These are phyloP conservation scores for Chlorociboria aeruginascens DNA, from an alignment of 495 filamentous ascomycete genomes.

Conservation along the genomic window DNA sequence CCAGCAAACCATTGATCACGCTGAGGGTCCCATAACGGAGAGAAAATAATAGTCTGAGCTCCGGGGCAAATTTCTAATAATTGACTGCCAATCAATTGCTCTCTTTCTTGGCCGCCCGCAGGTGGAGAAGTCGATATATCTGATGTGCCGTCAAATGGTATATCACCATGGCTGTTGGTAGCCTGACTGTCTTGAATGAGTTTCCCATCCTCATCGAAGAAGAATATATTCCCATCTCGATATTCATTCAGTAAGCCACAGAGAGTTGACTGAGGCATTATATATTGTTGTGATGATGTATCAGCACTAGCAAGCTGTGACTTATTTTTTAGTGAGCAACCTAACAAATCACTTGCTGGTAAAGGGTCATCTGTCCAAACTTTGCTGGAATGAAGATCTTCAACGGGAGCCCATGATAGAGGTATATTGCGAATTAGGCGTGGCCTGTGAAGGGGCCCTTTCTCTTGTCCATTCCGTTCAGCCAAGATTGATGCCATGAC, in stretches of 20 bases:
- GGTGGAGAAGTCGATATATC: background rate
- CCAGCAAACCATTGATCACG: slow-evolving; percentile 56
- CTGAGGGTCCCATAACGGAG: slow-evolving; percentile 57
- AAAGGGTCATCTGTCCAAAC: background rate
- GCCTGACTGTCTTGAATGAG: slow-evolving; percentile 1
- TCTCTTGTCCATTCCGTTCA: background rate
- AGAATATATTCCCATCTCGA: slow-evolving; percentile 25
- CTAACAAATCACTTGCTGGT: slow-evolving; percentile 5
- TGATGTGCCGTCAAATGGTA: background rate
- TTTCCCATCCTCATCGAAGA: slow-evolving; percentile 23
- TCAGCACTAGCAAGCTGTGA: background rate
- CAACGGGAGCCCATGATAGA: background rate
- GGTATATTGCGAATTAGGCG: background rate
- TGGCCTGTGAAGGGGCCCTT: background rate
- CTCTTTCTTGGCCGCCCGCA: background rate
- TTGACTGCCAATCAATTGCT: background rate
- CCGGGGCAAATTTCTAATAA: slow-evolving; percentile 25
- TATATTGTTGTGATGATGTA: background rate
- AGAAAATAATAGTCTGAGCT: slow-evolving; percentile 39
- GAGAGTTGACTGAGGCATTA: slow-evolving; percentile 19
- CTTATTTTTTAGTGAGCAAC: slow-evolving; percentile 1
- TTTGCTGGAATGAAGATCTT: background rate
- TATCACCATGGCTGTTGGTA: background rate
- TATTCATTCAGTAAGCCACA: slow-evolving; percentile 22
- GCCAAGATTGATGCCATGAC: background rate